Percentiles rank a stretch among this genome's conserved stretches.
Evolutionary conservation across 495 filamentous ascomycete species (phyloP).

Genomic region (Sordaria brevicollis): DNA sequence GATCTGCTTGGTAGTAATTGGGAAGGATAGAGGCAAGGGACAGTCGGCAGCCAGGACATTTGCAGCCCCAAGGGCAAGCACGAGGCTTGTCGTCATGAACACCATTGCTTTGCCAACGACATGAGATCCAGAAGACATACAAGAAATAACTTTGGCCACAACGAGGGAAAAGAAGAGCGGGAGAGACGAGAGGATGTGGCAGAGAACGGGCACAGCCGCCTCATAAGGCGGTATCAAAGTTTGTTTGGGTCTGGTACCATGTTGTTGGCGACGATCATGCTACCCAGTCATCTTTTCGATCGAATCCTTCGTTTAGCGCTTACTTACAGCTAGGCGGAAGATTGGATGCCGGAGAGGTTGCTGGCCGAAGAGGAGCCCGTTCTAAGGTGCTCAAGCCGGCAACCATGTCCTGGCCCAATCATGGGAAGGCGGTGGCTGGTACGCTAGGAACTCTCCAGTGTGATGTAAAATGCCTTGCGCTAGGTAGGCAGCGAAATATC

Average conservation of each 20-base stretch:
- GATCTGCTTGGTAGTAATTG: constrained; percentile 11
- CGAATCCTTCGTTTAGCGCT: not conserved
- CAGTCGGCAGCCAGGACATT: not conserved
- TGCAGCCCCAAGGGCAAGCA: not conserved
- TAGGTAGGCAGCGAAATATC: not conserved
- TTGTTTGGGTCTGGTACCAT: no score
- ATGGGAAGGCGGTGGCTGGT: not conserved
- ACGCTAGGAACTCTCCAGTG: not conserved
- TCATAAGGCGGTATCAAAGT: not conserved
- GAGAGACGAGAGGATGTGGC: not conserved
- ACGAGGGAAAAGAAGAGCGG: not conserved
- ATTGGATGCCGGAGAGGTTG: no score
- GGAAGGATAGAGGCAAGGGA: constrained; percentile 3
- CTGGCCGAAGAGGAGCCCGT: not conserved
- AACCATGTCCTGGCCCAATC: not conserved
- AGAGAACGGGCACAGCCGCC: not conserved
- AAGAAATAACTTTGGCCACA: not conserved
- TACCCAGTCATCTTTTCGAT: not conserved
- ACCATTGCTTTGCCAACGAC: not conserved
- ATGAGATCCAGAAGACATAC: not conserved
- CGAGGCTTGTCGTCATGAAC: not conserved
- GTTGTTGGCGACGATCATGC: not conserved
- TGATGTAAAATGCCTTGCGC: not conserved
- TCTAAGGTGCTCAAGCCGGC: no score
- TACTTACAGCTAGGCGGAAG: no score